Base-by-base conservation (phyloP, 768 basidiomycete species). In the Exidia glandulosa region DNA sequence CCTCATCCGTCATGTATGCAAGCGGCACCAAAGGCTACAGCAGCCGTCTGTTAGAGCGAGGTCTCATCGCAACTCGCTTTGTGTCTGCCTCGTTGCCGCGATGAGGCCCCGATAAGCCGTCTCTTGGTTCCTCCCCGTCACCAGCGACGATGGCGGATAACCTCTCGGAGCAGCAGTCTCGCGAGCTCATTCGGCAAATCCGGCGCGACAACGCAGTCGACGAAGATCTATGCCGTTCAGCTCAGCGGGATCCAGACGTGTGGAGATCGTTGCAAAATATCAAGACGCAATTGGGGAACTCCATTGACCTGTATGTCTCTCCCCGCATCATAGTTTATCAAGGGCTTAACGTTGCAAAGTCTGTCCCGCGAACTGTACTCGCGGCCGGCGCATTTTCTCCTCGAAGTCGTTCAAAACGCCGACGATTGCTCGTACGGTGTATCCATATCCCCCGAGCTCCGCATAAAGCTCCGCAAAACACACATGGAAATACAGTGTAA, bases 351-450 rank as follows among this genome's bases (percentile, higher is more conserved):
- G 50, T 25, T 6, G 16, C 19, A 27, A 7, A 54, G 50, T 10
- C 30, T 54, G 23, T 68, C 27, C 59, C 60, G 25, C 60, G 68
- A 69, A 37, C 52, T 69, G 31, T 69, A 69, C 60, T 59, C 66
- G 23, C 69, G 67, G 47, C 61, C 66, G 30, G 66, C 65, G 1
- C 68, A 69, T 57, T 69, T 69, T 57, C 36, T 69, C 13, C 64
- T 69, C 32, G 68, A 69, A 36, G 63, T 69, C 32, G 63, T 69
- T 29, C 68, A 69, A 60, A 69, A 69, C 32, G 68, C 68, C 29
- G 68, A 69, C 60, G 68, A 69, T 34, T 69, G 67, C 25, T n/a
- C 30, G 1, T 69, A 69, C 31, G 27, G 25, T 2, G 10, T 6
- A 23, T 32, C 32, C 27, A 57, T 62, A 25, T 23, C 14, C 7